These are phyloP conservation scores for Coemansia sp. DNA, from an alignment of 192 early-diverging fungal genomes.

Conservation along the genomic window DNA sequence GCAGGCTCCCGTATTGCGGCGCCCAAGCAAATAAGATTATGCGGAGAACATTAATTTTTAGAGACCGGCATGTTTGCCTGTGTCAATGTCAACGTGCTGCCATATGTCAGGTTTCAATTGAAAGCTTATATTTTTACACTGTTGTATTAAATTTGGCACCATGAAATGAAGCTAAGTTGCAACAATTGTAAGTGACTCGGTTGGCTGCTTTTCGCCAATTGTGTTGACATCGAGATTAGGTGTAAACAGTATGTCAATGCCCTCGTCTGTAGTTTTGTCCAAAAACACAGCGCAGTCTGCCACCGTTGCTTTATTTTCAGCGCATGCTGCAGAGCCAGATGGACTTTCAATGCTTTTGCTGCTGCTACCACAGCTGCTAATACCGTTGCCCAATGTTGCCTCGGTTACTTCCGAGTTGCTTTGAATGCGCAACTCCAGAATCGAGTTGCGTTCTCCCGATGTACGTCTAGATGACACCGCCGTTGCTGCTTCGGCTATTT, in stretches of 20 bases:
- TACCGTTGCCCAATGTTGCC: background rate
- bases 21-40: background rate
- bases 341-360: background rate
- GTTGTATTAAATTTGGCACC: background rate
- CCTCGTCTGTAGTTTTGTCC: background rate
- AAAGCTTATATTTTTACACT: background rate
- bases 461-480: constrained; percentile 15
- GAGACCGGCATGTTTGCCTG: background rate
- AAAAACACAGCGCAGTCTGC: background rate
- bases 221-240: background rate
- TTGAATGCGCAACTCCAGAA: background rate
- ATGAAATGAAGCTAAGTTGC: background rate
- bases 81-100: background rate
- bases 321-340: background rate
- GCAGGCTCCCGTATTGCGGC: background rate
- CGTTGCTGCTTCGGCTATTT: constrained; percentile 27
- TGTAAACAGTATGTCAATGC: background rate
- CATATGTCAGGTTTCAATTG: background rate
- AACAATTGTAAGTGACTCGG: background rate
- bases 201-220: background rate
- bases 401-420: background rate
- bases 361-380: background rate
- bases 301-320: background rate
- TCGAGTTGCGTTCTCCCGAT: background rate
- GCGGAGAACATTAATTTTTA: background rate